Base-by-base conservation (phyloP, 352 stramenopile species). In the Pythium sukuiense region DNA sequence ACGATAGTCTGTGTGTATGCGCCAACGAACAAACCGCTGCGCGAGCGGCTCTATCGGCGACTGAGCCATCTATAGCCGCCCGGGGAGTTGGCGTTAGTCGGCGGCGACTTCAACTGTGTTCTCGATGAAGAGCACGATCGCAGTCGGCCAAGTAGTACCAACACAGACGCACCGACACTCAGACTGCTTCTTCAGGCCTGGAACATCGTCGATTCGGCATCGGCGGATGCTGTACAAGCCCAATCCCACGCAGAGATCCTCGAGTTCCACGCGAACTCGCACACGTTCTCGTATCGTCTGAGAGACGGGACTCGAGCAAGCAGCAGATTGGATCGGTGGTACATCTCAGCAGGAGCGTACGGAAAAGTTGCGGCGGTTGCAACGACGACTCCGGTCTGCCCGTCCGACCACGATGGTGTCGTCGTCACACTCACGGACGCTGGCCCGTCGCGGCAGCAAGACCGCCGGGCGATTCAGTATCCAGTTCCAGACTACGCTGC, bases 351-450 rank as follows among this genome's bases (percentile, higher is more conserved):
- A 9, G 8, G 20, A 24, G 20, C 20, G 20, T 24, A 24, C 20
- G 20, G 20, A 24, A 24, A 24, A 24, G 20, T 24, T 24, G 20
- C 20, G 20, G 20, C 20, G 20, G 20, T 24, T 0, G 20, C 20
- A 24, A 46, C 35, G 7, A 16, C 26, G 2, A 16, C 13, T 2
- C 39, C 55, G 8, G 16, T 18, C n/a, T 46, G 27, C 6, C 1
- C 16, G 14, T 33, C 43, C 27, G 35, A 61, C 20, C 55, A 61
- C 55, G 55, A 61, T 24, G 55, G 5, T 3, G 55, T 61, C 20
- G 2, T 50, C 2, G 6, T 61, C 6, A 18, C 2, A 6, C 35
- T 48, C 33, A 45, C 53, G 26, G 4, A 7, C 13, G 48, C 27
- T 35, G 24, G 6, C 20, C 1, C 2, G 4, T 24, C 20, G 20